These are phyloP conservation scores for Corchorus olitorius DNA, from an alignment of 345 rosid genomes.

Conservation along the genomic window DNA sequence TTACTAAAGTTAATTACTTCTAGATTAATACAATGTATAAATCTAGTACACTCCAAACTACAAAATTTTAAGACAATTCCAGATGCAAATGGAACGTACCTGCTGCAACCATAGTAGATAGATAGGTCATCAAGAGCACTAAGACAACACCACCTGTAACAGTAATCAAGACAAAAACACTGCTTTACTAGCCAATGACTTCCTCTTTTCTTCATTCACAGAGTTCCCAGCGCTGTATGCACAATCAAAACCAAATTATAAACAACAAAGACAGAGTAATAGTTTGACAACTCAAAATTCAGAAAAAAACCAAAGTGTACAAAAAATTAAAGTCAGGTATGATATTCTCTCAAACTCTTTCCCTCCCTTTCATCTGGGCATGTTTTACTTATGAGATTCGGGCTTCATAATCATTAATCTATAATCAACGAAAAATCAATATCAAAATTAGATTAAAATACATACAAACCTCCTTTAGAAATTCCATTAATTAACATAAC, in stretches of 20 bases:
- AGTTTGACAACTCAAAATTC: background rate
- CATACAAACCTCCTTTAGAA: too few species aligned
- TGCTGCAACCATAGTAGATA: constrained; percentile 78
- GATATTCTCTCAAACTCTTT: too few species aligned
- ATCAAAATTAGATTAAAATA: too few species aligned
- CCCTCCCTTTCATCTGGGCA: too few species aligned
- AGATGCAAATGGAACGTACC: constrained; percentile 40
- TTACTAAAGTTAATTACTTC: too few species aligned
- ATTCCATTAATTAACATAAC: too few species aligned
- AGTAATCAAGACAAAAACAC: constrained; percentile 75
- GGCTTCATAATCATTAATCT: too few species aligned
- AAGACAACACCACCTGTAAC: constrained; percentile 93
- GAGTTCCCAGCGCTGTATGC: constrained; percentile 46
- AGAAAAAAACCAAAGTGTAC: background rate
- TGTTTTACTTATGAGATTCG: too few species aligned
- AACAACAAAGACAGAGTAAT: background rate
- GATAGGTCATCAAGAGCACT: constrained; percentile 89
- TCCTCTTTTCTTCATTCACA: constrained; percentile 51
- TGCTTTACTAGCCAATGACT: constrained; percentile 57
- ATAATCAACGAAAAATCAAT: too few species aligned
- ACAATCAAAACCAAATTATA: constrained; percentile 4
- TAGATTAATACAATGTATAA: too few species aligned
- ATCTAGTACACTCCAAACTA: too few species aligned
- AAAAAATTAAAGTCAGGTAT: background rate
- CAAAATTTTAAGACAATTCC: too few species aligned